Evolutionary conservation across 768 basidiomycete genomes (phyloP), one percentile per base, ranked within the genome.

Genomic region (Pholiota microspora): DNA sequence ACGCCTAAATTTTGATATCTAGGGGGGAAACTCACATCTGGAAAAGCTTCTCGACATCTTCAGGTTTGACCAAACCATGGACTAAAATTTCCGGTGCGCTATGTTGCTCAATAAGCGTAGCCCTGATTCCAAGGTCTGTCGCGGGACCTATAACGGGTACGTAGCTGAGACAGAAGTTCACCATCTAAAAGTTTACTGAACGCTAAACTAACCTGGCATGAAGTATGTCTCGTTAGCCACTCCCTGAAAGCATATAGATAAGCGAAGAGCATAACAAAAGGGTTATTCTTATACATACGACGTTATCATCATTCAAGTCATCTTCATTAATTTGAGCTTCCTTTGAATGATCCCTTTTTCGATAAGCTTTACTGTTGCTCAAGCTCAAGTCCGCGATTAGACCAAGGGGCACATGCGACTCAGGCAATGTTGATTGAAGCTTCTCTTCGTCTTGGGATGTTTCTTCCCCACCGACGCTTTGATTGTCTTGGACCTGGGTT

Each of bases 41-140:
- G 60, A 93, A 94, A n/a, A 94, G 69, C 59, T 85, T 85, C 54
- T 92, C 86, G 2, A 92, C 89, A 57, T 93, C 91, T 45, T 82
- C 81, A 0, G 86, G 81, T 0, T 83, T 84, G 31, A 94, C 88
- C 18, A 94, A 71, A 8, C 88, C 88, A 60, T 92, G 90, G 1
- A 90, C 80, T 36, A 93, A 65, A 53, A 94, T 91, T 61, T 92
- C 90, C 0, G 91, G 91, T 0, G 89, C 86, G 59, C 81, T 87
- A 59, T 89, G 86, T 54, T 81, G 84, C 62, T 91, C 89, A 44
- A 92, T 90, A 62, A 91, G 68, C 24, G 78, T 75, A 52, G 86
- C 86, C 7, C 90, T 80, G 48, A 87, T 83, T 15, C 71, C 77
- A 38, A 92, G 80, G 64, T 92, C 81, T 46, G 81, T 85, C 0